Conservation (phyloP, 257 asterid genomes). For the Nicotiana paniculata region DNA sequence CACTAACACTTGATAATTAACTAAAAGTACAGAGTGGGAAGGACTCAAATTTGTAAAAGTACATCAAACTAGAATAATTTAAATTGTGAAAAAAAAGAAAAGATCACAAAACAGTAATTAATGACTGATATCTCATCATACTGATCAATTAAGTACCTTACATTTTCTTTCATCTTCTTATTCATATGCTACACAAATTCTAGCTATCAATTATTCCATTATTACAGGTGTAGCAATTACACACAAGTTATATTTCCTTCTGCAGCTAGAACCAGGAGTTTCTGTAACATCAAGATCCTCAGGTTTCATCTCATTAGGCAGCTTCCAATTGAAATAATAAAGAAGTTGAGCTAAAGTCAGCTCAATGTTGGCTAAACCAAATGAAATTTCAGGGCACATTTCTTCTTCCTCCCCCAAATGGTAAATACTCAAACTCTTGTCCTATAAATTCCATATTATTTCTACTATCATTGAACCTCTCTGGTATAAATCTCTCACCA, state of each 20-base stretch:
- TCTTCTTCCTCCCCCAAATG: slow-evolving; percentile 6
- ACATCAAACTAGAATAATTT: too few species aligned
- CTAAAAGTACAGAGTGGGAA: too few species aligned
- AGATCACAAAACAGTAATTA: background rate
- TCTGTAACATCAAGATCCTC: background rate
- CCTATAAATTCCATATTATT: background rate
- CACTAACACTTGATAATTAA: too few species aligned
- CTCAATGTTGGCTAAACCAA: background rate
- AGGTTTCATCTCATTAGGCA: slow-evolving; percentile 1
- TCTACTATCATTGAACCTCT: background rate
- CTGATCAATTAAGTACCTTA: background rate
- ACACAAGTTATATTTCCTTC: background rate
- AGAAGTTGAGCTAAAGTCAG: background rate
- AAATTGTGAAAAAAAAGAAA: background rate
- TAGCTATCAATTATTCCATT: background rate
- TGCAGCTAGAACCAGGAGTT: background rate
- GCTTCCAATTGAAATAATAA: background rate
- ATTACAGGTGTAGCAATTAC: background rate
- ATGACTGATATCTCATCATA: background rate
- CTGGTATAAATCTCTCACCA: background rate
- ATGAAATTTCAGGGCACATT: background rate
- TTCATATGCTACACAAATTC: background rate
- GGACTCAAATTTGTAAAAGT: too few species aligned
- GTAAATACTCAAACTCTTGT: background rate
- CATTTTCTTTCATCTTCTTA: background rate